phyloP scores from a whole-genome alignment of 441 rosid species.

The Adansonia grandidieri region DNA sequence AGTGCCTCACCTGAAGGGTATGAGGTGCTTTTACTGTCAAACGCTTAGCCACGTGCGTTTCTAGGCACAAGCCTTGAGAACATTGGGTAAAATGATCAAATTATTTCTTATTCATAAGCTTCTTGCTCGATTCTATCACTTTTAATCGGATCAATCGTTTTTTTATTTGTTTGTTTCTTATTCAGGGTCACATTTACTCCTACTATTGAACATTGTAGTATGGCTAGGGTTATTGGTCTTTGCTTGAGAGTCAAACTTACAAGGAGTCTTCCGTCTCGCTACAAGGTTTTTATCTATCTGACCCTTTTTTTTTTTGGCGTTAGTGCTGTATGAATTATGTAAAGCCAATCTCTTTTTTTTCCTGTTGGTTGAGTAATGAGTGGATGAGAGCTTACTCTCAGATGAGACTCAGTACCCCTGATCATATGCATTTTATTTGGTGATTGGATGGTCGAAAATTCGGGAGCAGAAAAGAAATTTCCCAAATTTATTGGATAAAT shows the following conservation, averaged over 20 bases:
- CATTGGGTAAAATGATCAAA: slow-evolving; percentile 44
- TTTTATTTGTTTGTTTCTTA: slow-evolving; percentile 17
- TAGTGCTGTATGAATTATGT: not conserved
- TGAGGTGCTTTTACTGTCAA: too few species aligned
- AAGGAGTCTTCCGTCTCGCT: slow-evolving; percentile 88
- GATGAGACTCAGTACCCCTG: not conserved
- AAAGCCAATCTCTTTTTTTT: not conserved
- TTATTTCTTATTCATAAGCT: not conserved
- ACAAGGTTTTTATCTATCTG: slow-evolving; percentile 59
- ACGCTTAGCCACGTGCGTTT: too few species aligned
- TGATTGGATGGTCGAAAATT: slow-evolving; percentile 3
- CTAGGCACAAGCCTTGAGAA: too few species aligned
- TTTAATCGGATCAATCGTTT: not conserved
- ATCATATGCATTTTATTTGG: not conserved
- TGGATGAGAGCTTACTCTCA: not conserved
- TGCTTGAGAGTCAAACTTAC: slow-evolving; percentile 86
- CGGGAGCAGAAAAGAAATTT: not conserved
- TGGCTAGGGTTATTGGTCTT: slow-evolving; percentile 91
- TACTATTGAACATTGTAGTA: slow-evolving; percentile 88
- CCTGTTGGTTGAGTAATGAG: not conserved
- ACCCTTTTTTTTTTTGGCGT: not conserved
- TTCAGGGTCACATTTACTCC: slow-evolving; percentile 92
- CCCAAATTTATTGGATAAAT: not conserved
- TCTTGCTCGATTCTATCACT: not conserved
- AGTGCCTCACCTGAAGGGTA: too few species aligned